phyloP scores from a whole-genome alignment of 768 basidiomycete species.

The Hygrophoropsis aurantiaca region DNA sequence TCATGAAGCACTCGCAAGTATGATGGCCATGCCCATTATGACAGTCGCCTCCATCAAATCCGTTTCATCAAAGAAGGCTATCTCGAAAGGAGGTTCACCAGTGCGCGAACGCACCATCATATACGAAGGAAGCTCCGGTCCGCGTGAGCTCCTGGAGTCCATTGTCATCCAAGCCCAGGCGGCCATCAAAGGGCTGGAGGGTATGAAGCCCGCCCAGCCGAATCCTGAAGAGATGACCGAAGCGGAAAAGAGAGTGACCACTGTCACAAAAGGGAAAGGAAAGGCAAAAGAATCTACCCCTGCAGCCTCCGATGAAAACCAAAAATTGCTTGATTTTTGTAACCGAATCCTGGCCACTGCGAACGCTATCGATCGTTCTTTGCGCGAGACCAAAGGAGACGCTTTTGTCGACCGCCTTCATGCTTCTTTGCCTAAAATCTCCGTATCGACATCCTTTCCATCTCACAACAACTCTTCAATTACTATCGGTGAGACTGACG shows the following conservation, averaged over 20 bases:
- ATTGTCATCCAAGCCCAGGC: slow-evolving; percentile 93
- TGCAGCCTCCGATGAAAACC: slow-evolving; percentile 67
- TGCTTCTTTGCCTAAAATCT: slow-evolving; percentile 72
- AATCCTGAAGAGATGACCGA: slow-evolving; percentile 74
- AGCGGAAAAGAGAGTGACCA: slow-evolving; percentile 86
- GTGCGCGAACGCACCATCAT: slow-evolving; percentile 80
- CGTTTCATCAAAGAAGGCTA: slow-evolving; percentile 54
- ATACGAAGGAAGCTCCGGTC: slow-evolving; percentile 90
- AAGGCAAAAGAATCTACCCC: slow-evolving; percentile 48
- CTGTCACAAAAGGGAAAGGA: slow-evolving; percentile 62
- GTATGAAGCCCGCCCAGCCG: slow-evolving; percentile 49
- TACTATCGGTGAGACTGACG: slow-evolving; percentile 57
- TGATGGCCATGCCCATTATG: slow-evolving; percentile 98
- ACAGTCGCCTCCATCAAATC: slow-evolving; percentile 68
- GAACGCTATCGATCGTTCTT: slow-evolving; percentile 81
- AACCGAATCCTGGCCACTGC: slow-evolving; percentile 82
- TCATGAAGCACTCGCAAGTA: slow-evolving; percentile 89
- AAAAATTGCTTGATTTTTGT: slow-evolving; percentile 79
- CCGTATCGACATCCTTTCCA: slow-evolving; percentile 48
- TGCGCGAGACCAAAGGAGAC: slow-evolving; percentile 87
- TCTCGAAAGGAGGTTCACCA: slow-evolving; percentile 41
- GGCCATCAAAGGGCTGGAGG: slow-evolving; percentile 84
- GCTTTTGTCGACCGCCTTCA: slow-evolving; percentile 81
- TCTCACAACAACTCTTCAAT: slow-evolving; percentile 34
- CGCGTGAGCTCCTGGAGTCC: slow-evolving; percentile 87